These are phyloP conservation scores for Sclerotiophoma versabilis DNA, from an alignment of 2,329 filamentous ascomycete species.

Conservation along the genomic window DNA sequence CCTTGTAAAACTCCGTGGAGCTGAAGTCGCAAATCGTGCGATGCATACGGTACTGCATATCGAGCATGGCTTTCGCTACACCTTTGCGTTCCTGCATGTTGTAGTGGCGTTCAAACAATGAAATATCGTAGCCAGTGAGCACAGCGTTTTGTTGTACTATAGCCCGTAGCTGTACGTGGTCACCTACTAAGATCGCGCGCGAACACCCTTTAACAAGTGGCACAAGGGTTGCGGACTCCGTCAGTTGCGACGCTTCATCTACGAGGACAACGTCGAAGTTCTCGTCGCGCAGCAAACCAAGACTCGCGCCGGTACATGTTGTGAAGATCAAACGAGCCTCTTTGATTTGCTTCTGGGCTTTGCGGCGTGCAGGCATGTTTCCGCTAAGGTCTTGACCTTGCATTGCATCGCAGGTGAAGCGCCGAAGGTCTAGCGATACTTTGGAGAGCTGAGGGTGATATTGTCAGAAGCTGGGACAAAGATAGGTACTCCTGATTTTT, in stretches of 20 bases:
- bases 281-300: constrained; percentile 52
- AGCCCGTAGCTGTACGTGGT: constrained; percentile 57
- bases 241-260: constrained; percentile 58
- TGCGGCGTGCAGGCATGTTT: constrained; percentile 34
- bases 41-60: constrained; percentile 58
- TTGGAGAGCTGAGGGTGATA: constrained; percentile 27
- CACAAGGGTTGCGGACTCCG: constrained; percentile 45
- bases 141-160: constrained; percentile 51
- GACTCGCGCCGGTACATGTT: constrained; percentile 53
- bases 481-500: neutral
- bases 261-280: constrained; percentile 53
- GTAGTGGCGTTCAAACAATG: constrained; percentile 55
- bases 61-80: constrained; percentile 51
- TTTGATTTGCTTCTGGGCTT: constrained; percentile 51
- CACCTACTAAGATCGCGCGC: constrained; percentile 55
- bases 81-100: constrained; percentile 15
- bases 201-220: constrained; percentile 51
- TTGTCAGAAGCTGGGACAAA: no score
- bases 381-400: constrained; percentile 43
- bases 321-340: constrained; percentile 53
- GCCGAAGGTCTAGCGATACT: constrained; percentile 27
- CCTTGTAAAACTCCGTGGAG: constrained; percentile 52
- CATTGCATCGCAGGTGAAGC: constrained; percentile 42
- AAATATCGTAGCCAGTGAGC: constrained; percentile 50
- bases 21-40: constrained; percentile 50